A percentile compares a stretch with the other conserved stretches of the same genome.
Evolutionary conservation across 2,329 filamentous ascomycete genomes (phyloP).

Genomic region (Neonectria coccinea): DNA sequence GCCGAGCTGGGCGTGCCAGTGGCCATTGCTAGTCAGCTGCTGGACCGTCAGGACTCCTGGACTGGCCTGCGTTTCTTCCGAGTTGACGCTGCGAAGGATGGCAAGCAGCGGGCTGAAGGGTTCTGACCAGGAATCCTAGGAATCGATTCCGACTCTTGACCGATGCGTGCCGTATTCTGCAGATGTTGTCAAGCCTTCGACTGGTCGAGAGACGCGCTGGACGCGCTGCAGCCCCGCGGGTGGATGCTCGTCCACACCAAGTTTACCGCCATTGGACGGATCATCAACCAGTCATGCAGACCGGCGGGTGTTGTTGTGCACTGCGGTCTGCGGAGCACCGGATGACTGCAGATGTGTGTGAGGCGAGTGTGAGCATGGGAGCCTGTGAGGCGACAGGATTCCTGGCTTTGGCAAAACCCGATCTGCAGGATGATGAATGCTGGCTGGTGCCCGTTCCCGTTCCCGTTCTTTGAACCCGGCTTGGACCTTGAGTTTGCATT

Average conservation of each 20-base stretch:
- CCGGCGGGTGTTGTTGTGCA: slow-evolving; percentile 23
- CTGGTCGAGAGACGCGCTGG: slow-evolving; percentile 41
- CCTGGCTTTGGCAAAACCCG: slow-evolving; percentile 32
- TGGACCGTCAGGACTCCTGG: slow-evolving; percentile 11
- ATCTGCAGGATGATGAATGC: slow-evolving; percentile 34
- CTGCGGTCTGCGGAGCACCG: slow-evolving; percentile 13
- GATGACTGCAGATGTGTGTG: slow-evolving; percentile 27
- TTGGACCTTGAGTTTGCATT: neutral
- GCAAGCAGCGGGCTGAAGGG: slow-evolving; percentile 24
- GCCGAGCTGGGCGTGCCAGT: slow-evolving; percentile 37
- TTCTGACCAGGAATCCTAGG: neutral
- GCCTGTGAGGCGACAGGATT: slow-evolving; percentile 15
- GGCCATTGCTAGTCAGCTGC: slow-evolving; percentile 11
- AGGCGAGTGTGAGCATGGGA: slow-evolving; percentile 1
- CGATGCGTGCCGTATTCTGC: slow-evolving; percentile 38
- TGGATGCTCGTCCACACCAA: slow-evolving; percentile 34
- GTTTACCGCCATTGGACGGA: slow-evolving; percentile 37
- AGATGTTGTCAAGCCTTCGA: slow-evolving; percentile 31
- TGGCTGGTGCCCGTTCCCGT: slow-evolving; percentile 10
- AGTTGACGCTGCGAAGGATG: slow-evolving; percentile 21
- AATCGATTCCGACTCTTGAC: slow-evolving; percentile 30
- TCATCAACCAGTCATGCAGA: slow-evolving; percentile 33
- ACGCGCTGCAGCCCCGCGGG: slow-evolving; percentile 37
- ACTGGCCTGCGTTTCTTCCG: neutral
- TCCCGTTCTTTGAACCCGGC: neutral